Percentiles rank a stretch among this genome's conserved stretches.
Conservation (phyloP, 768 basidiomycete genomes). For the Rhodotorula taiwanensis region DNA sequence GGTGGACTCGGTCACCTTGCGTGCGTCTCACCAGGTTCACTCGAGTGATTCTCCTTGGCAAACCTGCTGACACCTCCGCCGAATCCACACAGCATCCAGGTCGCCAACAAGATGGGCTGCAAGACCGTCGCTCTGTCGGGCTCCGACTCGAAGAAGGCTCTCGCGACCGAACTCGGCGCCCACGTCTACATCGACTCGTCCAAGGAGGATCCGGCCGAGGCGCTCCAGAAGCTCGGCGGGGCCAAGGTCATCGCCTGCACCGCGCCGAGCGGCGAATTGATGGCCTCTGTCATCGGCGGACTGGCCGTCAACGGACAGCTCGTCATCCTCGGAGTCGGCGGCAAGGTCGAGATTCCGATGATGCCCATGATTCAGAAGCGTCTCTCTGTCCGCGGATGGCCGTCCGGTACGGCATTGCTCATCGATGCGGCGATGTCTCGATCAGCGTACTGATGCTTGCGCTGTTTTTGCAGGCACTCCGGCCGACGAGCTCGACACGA, state of each 20-base stretch:
- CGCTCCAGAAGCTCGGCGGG: conserved; percentile 46
- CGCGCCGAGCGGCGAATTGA: conserved; percentile 28
- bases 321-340: conserved; percentile 27
- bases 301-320: conserved; percentile 32
- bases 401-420: no score
- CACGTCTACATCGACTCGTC: conserved; percentile 46
- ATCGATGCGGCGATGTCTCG: no score
- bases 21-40: no score
- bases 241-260: conserved; percentile 44
- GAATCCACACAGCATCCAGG: conserved; percentile 36
- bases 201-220: conserved; percentile 42
- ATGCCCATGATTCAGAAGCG: conserved; percentile 36
- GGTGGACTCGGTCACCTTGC: no score
- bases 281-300: conserved; percentile 27
- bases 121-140: conserved; percentile 46
- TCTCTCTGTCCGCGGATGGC: conserved; percentile 36
- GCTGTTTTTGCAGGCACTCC: no score
- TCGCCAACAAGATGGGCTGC: conserved; percentile 46
- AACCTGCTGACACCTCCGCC: neutral
- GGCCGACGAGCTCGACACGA: conserved; percentile 27
- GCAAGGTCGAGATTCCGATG: conserved; percentile 19
- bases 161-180: conserved; percentile 47
- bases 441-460: no score
- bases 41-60: no score
- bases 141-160: conserved; percentile 42